Evolutionary conservation across 2,329 filamentous ascomycete species (phyloP).

Genomic region (Lachnum nothofagi): DNA sequence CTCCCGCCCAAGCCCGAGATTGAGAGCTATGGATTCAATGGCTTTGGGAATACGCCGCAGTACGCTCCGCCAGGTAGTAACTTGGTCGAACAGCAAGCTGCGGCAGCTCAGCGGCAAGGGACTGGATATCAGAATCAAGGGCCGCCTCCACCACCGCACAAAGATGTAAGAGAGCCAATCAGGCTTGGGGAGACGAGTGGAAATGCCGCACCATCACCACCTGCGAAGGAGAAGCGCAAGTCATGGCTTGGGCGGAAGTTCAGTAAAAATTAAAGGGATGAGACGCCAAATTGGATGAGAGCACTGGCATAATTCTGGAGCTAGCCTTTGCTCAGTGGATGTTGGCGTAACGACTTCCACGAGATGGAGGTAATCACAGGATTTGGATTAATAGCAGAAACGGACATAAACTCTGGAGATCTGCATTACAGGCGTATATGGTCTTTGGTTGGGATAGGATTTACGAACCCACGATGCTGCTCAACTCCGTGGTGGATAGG

Average conservation of each 20-base stretch:
- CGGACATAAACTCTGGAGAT: neutral
- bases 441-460: neutral
- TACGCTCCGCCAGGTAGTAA: conserved; percentile 35
- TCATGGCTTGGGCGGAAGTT: conserved; percentile 85
- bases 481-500: neutral
- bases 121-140: conserved; percentile 19
- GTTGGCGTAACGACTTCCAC: conserved; percentile 7
- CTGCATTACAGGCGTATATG: neutral
- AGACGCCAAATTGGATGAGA: neutral
- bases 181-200: conserved; percentile 26
- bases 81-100: conserved; percentile 10
- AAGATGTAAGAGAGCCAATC: conserved; percentile 28
- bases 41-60: conserved; percentile 39
- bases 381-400: neutral
- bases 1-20: conserved; percentile 43
- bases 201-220: conserved; percentile 14
- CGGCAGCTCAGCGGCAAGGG: conserved; percentile 9
- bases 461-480: neutral
- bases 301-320: conserved; percentile 1
- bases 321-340: neutral
- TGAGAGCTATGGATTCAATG: conserved; percentile 60
- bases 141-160: conserved; percentile 22
- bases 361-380: conserved; percentile 1
- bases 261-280: conserved; percentile 51
- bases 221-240: conserved; percentile 65